These are phyloP conservation scores for Diutina siamensis DNA, from an alignment of 1,139 yeast species.

Conservation along the genomic window DNA sequence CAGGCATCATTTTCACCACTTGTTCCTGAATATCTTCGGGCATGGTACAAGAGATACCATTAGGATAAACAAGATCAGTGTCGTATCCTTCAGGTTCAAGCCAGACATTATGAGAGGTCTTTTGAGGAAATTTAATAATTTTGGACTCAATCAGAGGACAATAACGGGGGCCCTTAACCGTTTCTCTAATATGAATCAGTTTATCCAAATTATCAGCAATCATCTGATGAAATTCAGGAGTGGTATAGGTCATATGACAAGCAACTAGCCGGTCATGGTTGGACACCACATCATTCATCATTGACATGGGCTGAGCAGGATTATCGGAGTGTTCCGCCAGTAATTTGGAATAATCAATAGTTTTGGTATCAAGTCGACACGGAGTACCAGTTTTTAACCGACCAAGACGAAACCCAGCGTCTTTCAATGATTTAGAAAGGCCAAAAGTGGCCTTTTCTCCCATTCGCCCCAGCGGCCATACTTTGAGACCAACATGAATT, in stretches of 20 bases:
- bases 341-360: slow-evolving; percentile 56
- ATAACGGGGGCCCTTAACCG: slow-evolving; percentile 93
- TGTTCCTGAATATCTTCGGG: slow-evolving; percentile 82
- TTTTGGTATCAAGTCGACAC: slow-evolving; percentile 62
- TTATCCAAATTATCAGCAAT: slow-evolving; percentile 62
- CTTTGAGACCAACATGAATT: slow-evolving; percentile 76
- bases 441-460: slow-evolving; percentile 93
- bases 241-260: slow-evolving; percentile 76
- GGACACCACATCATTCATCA: slow-evolving; percentile 54
- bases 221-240: slow-evolving; percentile 59
- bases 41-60: slow-evolving; percentile 94
- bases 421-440: slow-evolving; percentile 61
- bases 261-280: slow-evolving; percentile 46
- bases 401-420: slow-evolving; percentile 76
- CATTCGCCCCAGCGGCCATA: slow-evolving; percentile 82
- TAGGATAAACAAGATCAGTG: slow-evolving; percentile 81
- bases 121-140: slow-evolving; percentile 68
- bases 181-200: slow-evolving; percentile 84
- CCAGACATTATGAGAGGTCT: slow-evolving; percentile 76
- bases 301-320: slow-evolving; percentile 87
- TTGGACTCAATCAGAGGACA: slow-evolving; percentile 96
- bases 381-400: slow-evolving; percentile 97
- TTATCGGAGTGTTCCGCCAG: slow-evolving; percentile 66
- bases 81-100: slow-evolving; percentile 92
- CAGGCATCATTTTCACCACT: slow-evolving; percentile 70